Conservation (phyloP, 805 yeast species). For the Nakazawaea siamensis region DNA sequence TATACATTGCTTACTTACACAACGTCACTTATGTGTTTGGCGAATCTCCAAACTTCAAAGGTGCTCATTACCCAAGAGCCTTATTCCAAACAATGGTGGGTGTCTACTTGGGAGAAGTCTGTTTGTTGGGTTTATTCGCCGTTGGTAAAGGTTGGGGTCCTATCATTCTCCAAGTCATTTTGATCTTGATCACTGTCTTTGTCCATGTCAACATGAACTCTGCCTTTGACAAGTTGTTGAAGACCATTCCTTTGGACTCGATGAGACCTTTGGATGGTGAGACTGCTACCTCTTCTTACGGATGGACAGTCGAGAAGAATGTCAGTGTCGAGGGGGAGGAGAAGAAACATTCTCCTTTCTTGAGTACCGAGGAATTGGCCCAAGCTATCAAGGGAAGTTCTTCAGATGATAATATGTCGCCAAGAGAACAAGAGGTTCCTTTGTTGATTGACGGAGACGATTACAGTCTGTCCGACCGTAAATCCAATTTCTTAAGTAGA, state of each 20-base stretch:
- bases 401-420: not conserved
- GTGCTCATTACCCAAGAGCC: constrained; percentile 82
- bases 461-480: constrained; percentile 16
- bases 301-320: not conserved
- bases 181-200: constrained; percentile 57
- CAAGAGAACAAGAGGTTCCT: constrained; percentile 33
- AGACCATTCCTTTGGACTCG: constrained; percentile 56
- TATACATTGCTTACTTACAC: constrained; percentile 74
- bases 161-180: constrained; percentile 62
- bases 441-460: constrained; percentile 62
- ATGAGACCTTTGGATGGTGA: constrained; percentile 75
- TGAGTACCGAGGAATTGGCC: constrained; percentile 12
- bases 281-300: constrained; percentile 52
- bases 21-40: constrained; percentile 64
- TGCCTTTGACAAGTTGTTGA: constrained; percentile 59
- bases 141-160: constrained; percentile 97
- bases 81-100: constrained; percentile 85
- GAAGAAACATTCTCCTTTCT: constrained; percentile 13
- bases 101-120: constrained; percentile 77
- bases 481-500: constrained; percentile 29
- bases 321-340: not conserved
- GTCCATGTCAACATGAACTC: constrained; percentile 54
- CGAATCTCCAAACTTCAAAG: constrained; percentile 69
- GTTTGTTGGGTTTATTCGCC: constrained; percentile 77
- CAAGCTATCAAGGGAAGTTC: not conserved